These are phyloP conservation scores for Yarrowia sp. DNA, from an alignment of 805 yeast genomes.

Conservation along the genomic window DNA sequence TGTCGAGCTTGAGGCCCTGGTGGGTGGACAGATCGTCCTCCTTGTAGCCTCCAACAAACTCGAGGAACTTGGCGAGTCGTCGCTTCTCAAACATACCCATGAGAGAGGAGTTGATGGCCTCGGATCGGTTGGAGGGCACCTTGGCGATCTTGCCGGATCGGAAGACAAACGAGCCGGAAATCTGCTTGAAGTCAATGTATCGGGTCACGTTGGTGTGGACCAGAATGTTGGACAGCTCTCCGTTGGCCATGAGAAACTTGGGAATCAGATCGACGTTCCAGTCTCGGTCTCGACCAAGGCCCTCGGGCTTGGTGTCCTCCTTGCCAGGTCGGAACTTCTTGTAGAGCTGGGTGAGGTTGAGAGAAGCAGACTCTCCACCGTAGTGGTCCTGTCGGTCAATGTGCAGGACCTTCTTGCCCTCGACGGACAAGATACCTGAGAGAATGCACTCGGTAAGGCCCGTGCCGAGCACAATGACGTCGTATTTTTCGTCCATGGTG, in stretches of 20 bases:
- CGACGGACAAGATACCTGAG: conserved; percentile 92
- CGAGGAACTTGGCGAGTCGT: conserved; percentile 87
- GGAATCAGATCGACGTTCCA: conserved; percentile 98
- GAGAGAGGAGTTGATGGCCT: conserved; percentile 85
- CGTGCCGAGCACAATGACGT: conserved; percentile 89
- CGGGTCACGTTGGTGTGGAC: conserved; percentile 95
- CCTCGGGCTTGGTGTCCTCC: conserved; percentile 53
- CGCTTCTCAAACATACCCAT: conserved; percentile 97
- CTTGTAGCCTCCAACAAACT: conserved; percentile 76
- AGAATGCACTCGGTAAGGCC: conserved; percentile 97
- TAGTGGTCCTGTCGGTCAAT: conserved; percentile 95
- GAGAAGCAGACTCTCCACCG: conserved; percentile 60
- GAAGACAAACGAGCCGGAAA: conserved; percentile 93
- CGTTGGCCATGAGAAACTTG: conserved; percentile 94
- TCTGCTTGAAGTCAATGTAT: conserved; percentile 93
- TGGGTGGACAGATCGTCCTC: conserved; percentile 80
- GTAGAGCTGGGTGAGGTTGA: conserved; percentile 53
- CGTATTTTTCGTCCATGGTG: conserved; percentile 91
- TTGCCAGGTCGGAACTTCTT: conserved; percentile 82
- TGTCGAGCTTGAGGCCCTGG: conserved; percentile 78
- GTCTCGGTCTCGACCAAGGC: conserved; percentile 88
- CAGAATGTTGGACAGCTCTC: conserved; percentile 92
- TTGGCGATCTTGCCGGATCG: conserved; percentile 87
- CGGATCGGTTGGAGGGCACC: conserved; percentile 88
- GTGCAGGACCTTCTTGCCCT: conserved; percentile 95